phyloP scores from a whole-genome alignment of 1,284 basidiomycete species.

The Microbotryum intermedium region DNA sequence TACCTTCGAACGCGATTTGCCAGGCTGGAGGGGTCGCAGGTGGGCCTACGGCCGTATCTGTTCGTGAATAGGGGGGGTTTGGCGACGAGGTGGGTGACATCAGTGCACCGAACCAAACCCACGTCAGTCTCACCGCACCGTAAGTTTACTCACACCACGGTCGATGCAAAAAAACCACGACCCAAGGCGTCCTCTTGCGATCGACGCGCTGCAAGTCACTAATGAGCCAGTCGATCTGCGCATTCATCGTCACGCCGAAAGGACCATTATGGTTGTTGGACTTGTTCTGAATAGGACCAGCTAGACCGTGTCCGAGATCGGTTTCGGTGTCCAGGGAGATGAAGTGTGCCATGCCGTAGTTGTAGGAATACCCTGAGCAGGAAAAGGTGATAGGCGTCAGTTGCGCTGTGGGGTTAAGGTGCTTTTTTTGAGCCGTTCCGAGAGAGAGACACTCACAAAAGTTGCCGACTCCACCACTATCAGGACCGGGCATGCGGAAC shows the following conservation, averaged over 20 bases:
- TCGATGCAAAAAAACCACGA: conserved; percentile 16
- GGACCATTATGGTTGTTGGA: conserved; percentile 14
- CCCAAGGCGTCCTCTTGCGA: conserved; percentile 19
- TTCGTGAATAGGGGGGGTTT: too few species aligned
- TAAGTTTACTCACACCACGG: too few species aligned
- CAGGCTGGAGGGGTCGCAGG: conserved; percentile 27
- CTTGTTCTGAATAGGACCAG: conserved; percentile 11
- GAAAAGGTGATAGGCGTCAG: too few species aligned
- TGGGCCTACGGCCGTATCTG: neutral
- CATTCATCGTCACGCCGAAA: conserved; percentile 12
- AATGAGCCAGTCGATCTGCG: conserved; percentile 24
- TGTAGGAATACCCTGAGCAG: conserved; percentile 31
- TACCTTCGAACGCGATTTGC: conserved; percentile 35
- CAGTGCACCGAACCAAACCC: too few species aligned
- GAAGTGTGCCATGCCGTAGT: conserved; percentile 29
- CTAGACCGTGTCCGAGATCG: conserved; percentile 13
- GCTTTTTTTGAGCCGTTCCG: too few species aligned
- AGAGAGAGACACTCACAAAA: conserved; percentile 34
- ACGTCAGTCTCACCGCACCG: too few species aligned
- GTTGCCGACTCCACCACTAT: conserved; percentile 29
- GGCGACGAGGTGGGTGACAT: too few species aligned
- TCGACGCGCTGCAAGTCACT: conserved; percentile 17
- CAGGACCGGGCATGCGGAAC: conserved; percentile 34
- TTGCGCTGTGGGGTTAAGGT: too few species aligned
- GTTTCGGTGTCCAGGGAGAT: conserved; percentile 22